Evolutionary conservation across 2,329 filamentous ascomycete genomes (phyloP).

Genomic region (Plenodomus tracheiphilus): DNA sequence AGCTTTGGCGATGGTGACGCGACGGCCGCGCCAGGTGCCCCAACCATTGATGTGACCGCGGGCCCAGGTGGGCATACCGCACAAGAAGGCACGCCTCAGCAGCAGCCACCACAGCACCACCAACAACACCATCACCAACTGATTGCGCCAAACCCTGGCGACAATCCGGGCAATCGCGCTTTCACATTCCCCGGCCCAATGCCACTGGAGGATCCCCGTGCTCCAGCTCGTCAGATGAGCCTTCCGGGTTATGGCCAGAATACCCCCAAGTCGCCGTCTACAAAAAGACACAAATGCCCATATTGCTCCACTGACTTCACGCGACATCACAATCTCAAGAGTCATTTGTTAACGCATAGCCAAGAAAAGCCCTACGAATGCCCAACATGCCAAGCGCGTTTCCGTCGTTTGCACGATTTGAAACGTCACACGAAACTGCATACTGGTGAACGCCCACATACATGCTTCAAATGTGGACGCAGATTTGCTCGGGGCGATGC

Average conservation of each 20-base stretch:
- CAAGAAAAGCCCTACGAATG: conserved; percentile 98
- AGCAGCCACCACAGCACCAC: conserved; percentile 32
- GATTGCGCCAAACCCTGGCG: conserved; percentile 41
- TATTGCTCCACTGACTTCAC: conserved; percentile 98
- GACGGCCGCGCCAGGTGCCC: conserved; percentile 50
- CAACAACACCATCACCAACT: conserved; percentile 37
- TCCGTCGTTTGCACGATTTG: conserved; percentile 88
- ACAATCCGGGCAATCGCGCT: conserved; percentile 54
- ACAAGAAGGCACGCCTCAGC: conserved; percentile 44
- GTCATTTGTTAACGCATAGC: conserved; percentile 93
- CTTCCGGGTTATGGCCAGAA: conserved; percentile 60
- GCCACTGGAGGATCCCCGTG: conserved; percentile 53
- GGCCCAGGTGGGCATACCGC: conserved; percentile 49
- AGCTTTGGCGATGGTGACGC: conserved; percentile 59
- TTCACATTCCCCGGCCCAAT: conserved; percentile 68
- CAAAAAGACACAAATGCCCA: conserved; percentile 93
- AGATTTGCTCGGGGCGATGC: conserved; percentile 96
- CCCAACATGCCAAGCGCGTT: conserved; percentile 88
- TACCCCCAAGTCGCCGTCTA: conserved; percentile 69
- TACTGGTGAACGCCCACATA: conserved; percentile 92
- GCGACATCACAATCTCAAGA: conserved; percentile 95
- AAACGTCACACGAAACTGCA: conserved; percentile 97
- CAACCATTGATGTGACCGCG: conserved; percentile 55
- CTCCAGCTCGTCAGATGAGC: conserved; percentile 61
- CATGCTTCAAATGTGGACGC: conserved; percentile 91